Evolutionary conservation across 148 eudicot genomes (phyloP), one percentile per base, ranked within the genome.

Genomic region (Cornus florida): DNA sequence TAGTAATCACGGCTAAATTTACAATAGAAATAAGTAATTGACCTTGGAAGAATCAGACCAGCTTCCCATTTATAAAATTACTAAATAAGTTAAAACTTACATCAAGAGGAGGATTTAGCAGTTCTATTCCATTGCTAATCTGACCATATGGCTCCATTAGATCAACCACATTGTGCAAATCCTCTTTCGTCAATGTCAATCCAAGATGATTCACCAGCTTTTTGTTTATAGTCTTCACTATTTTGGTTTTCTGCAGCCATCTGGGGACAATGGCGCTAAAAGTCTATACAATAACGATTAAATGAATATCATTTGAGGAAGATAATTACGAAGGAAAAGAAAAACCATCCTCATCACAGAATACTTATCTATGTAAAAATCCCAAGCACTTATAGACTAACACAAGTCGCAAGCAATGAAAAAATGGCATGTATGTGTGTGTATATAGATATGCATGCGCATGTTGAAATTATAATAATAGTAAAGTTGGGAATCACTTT

Each of bases 71-170:
- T 2, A 13, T 14, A 72, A 16, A 68, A 69, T 4, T 31, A 46
- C 64, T 53, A 14, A 71, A 31, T 32, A 67, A 9, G 46, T 41
- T 10, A n/a, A 38, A 56, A 70, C 97, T 90, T 89, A 95, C 98
- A 84, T 95, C 90, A 82, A 90, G 79, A 68, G 94, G 95, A 75
- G 96, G 96, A 84, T 86, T 90, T 74, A 90, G 80, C 12, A 89
- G 81, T 82, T 95, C 98, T 38, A 93, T 86, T 48, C 97, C 98
- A 69, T 89, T 90, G 84, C 78, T 90, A 76, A 91, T 91, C 84
- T 88, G 91, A 79, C 97, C 98, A 87, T 93, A 95, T 69, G 98
- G 98, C 77, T 95, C 98, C 97, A 95, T 95, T 57, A 85, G 81
- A 82, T 95, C 93, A 80, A 95, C 97, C 75, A 92, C 93, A 82